A percentile compares a stretch with the other conserved stretches of the same genome.
phyloP scores from a whole-genome alignment of 2,329 filamentous ascomycete species.

The Aspergillus pseudotamarii region DNA sequence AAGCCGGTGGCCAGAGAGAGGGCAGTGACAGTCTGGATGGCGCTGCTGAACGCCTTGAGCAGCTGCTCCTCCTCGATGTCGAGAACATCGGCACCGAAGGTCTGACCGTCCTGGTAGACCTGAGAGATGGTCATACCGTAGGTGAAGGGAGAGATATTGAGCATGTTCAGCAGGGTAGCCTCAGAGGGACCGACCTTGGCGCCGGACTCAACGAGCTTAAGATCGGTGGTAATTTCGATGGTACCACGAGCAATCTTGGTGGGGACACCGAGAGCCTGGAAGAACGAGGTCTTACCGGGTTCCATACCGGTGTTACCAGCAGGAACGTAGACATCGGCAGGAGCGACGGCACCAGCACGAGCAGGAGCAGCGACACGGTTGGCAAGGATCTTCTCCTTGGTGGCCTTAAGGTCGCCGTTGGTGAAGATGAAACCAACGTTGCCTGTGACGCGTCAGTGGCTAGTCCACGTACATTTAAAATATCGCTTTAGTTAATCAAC shows the following conservation, averaged over 20 bases:
- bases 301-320: slow-evolving; percentile 99
- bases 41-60: slow-evolving; percentile 76
- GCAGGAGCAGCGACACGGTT: slow-evolving; percentile 98
- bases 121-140: slow-evolving; percentile 96
- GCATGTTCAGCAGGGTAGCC: slow-evolving; percentile 98
- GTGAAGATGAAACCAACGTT: slow-evolving; percentile 99
- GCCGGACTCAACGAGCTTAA: slow-evolving; percentile 94
- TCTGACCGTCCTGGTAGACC: slow-evolving; percentile 97
- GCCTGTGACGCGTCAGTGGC: slow-evolving; percentile 50
- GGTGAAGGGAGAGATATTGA: slow-evolving; percentile 99
- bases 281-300: slow-evolving; percentile 99
- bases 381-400: slow-evolving; percentile 89
- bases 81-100: slow-evolving; percentile 80
- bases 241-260: slow-evolving; percentile 99
- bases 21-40: slow-evolving; percentile 83
- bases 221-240: slow-evolving; percentile 98
- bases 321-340: slow-evolving; percentile 89
- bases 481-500: not conserved
- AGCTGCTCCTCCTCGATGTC: slow-evolving; percentile 96
- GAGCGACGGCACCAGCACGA: slow-evolving; percentile 95
- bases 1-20: slow-evolving; percentile 92
- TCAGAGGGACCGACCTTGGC: slow-evolving; percentile 97
- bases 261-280: slow-evolving; percentile 99
- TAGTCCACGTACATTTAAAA: not conserved
- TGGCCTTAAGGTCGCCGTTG: slow-evolving; percentile 89